phyloP scores from a whole-genome alignment of 108 stramenopile species.

The Pseudonitzschia multistriata region DNA sequence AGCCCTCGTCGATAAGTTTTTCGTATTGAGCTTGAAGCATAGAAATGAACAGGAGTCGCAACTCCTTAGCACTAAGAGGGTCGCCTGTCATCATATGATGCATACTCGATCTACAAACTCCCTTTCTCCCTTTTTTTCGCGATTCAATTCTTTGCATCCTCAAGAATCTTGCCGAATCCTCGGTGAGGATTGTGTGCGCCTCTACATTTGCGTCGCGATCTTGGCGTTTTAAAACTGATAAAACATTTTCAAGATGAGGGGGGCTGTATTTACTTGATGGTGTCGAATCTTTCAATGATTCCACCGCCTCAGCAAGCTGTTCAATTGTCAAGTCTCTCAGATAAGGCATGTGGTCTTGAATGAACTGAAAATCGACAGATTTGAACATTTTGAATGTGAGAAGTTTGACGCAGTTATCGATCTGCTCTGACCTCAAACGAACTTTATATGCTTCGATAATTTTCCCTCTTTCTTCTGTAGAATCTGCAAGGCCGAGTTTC shows the following conservation, averaged over 20 bases:
- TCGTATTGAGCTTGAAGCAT: conserved; percentile 51
- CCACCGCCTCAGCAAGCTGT: conserved; percentile 49
- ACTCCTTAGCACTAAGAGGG: conserved; percentile 32
- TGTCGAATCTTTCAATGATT: conserved; percentile 38
- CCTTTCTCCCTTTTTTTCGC: background rate
- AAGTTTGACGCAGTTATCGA: conserved; percentile 45
- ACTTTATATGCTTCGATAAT: conserved; percentile 40
- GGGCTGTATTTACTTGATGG: conserved; percentile 39
- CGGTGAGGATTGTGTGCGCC: background rate
- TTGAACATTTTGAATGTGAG: conserved; percentile 49
- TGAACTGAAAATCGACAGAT: conserved; percentile 47
- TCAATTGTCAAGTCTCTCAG: conserved; percentile 45
- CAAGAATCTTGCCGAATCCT: background rate
- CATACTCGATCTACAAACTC: conserved; percentile 13
- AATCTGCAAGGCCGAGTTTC: conserved; percentile 54
- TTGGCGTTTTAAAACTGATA: conserved; percentile 41
- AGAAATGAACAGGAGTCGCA: conserved; percentile 44
- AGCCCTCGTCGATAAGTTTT: conserved; percentile 46
- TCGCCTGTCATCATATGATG: conserved; percentile 34
- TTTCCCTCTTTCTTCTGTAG: conserved; percentile 45
- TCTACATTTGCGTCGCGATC: conserved; percentile 9
- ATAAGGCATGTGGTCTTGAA: conserved; percentile 56
- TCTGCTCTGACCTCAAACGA: conserved; percentile 17
- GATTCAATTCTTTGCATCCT: conserved; percentile 17
- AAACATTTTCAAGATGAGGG: conserved; percentile 43